These are phyloP conservation scores for Penicillium ucsense DNA, from an alignment of 495 filamentous ascomycete species.

Conservation along the genomic window DNA sequence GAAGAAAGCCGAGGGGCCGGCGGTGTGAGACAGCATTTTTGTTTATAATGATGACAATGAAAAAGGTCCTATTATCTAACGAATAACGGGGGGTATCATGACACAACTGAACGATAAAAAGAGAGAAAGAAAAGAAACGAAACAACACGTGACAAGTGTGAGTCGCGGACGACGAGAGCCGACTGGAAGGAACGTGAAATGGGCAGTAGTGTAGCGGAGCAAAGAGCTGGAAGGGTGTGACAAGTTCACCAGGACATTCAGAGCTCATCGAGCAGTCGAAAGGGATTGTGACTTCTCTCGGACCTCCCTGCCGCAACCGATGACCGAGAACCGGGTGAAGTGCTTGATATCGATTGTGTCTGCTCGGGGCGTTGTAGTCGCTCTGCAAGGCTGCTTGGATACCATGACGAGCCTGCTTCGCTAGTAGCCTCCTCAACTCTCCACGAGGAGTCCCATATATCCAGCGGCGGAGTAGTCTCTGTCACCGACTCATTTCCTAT, in stretches of 20 bases:
- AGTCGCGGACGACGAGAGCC: not conserved
- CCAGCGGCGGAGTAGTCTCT: not conserved
- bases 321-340: constrained; percentile 1
- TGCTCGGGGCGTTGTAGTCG: constrained; percentile 11
- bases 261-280: constrained; percentile 27
- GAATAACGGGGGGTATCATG: constrained; percentile 18
- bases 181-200: not conserved
- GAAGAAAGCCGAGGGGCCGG: constrained; percentile 21
- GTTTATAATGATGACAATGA: constrained; percentile 12
- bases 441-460: constrained; percentile 4
- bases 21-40: no score
- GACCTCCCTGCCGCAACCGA: not conserved
- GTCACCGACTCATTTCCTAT: constrained; percentile 1
- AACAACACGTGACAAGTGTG: not conserved
- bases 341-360: constrained; percentile 1
- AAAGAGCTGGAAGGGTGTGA: no score
- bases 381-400: constrained; percentile 13
- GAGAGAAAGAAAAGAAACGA: constrained; percentile 5
- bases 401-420: constrained; percentile 5
- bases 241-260: constrained; percentile 1
- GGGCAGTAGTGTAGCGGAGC: no score
- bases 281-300: constrained; percentile 17
- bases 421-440: not conserved
- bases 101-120: constrained; percentile 12
- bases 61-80: not conserved